Base-by-base conservation (phyloP, 441 rosid species). In the Pelargonium australe region DNA sequence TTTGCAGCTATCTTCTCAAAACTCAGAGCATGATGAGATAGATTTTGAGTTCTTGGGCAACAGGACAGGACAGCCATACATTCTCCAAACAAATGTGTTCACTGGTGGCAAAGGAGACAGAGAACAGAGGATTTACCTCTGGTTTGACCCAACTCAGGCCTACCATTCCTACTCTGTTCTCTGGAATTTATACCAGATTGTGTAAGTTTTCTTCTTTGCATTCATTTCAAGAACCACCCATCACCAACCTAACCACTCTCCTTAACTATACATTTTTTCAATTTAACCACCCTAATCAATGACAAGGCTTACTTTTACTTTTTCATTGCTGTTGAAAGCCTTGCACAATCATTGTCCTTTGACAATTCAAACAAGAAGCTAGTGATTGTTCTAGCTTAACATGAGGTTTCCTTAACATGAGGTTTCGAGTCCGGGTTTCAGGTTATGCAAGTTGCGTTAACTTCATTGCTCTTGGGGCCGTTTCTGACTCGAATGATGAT, bases 1-100 rank as follows among this genome's bases (percentile, higher is more conserved):
- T 20, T 2, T 47, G 14, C 86, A 89, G 97, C 66, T 90, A 63
- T 86, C 95, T 44, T 91, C 95, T 65, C 92, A 80, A 81, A 91
- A 89, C 80, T 78, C 84, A 0, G 86, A 89, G 76, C 97, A 88
- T 43, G 93, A 82, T 19, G 91, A 82, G 78, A 89, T 85, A 77
- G 90, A 81, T 77, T 86, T 25, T 25, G 31, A 25, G 31, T 25
- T 86, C 84, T 68, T 86, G 72, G 90, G 90, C 6, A 86, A 84
- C 85, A 76, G 87, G 69, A 81, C 83, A 2, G 89, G 91, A 1
- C 87, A 86, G 68, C 91, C 91, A 0, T 85, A 83, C 67, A 86
- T 85, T 43, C 67, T 86, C 77, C 89, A 86, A 73, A 86, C 91
- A 10, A 86, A 86, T 64, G 89, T 86, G 40, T 86, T 72, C 77